Percentiles rank a stretch among this genome's conserved stretches.
Conservation (phyloP, 495 filamentous ascomycete genomes). For the Neurospora sp. region DNA sequence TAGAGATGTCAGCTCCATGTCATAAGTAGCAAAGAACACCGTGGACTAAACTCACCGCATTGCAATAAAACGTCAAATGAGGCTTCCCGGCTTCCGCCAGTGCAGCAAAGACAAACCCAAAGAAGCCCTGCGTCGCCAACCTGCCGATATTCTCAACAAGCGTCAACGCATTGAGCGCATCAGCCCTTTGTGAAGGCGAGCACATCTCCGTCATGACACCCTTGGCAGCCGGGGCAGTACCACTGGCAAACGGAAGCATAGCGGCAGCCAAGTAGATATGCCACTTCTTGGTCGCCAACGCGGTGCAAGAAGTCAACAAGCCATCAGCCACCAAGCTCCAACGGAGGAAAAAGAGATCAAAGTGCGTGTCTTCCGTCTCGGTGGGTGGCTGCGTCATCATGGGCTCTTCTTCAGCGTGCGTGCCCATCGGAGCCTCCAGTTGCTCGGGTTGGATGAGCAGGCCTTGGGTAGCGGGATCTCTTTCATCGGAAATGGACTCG, state of each 20-base stretch:
- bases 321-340: slow-evolving; percentile 44
- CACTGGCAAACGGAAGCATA: slow-evolving; percentile 44
- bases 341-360: slow-evolving; percentile 46
- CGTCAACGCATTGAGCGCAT: slow-evolving; percentile 47
- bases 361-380: slow-evolving; percentile 32
- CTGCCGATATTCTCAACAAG: slow-evolving; percentile 46
- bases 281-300: slow-evolving; percentile 40
- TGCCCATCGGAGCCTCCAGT: slow-evolving; percentile 29
- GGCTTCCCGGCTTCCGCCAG: slow-evolving; percentile 38
- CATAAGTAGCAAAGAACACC: too few species aligned
- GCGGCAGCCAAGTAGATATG: slow-evolving; percentile 45
- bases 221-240: slow-evolving; percentile 46
- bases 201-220: slow-evolving; percentile 50
- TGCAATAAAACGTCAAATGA: slow-evolving; percentile 43
- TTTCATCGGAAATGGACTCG: not conserved
- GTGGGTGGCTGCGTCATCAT: slow-evolving; percentile 12
- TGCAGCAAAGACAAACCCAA: slow-evolving; percentile 44
- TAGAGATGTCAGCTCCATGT: not conserved
- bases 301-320: slow-evolving; percentile 38
- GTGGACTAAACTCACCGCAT: slow-evolving; percentile 42
- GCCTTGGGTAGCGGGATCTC: slow-evolving; percentile 10
- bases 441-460: slow-evolving; percentile 20
- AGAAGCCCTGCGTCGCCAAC: slow-evolving; percentile 41
- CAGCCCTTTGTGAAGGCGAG: slow-evolving; percentile 31
- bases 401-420: slow-evolving; percentile 35